Conservation (phyloP, 2,329 filamentous ascomycete species). For the Curvularia sp. region DNA sequence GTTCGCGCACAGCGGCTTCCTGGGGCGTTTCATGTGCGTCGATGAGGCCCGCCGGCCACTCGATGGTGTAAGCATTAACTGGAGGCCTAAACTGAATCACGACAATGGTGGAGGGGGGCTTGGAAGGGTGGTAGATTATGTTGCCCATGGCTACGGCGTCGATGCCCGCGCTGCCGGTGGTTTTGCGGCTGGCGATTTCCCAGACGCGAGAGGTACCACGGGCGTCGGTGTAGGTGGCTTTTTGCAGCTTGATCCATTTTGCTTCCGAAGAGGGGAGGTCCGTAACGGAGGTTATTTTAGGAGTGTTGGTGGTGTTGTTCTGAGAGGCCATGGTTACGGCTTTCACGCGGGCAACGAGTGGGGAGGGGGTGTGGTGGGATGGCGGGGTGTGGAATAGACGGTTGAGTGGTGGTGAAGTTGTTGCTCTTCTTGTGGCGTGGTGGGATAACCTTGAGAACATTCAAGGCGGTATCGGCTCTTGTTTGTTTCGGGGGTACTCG, state of each 20-base stretch:
- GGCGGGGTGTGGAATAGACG: neutral
- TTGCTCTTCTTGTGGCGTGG: neutral
- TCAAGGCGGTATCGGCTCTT: slow-evolving; percentile 5
- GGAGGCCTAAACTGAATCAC: slow-evolving; percentile 65
- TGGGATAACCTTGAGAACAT: slow-evolving; percentile 6
- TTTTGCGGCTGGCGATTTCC: slow-evolving; percentile 74
- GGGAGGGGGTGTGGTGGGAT: neutral
- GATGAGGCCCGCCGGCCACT: slow-evolving; percentile 58
- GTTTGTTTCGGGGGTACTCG: neutral
- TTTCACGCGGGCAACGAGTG: slow-evolving; percentile 17
- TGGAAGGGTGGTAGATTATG: slow-evolving; percentile 58
- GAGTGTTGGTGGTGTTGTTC: slow-evolving; percentile 6
- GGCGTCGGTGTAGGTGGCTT: slow-evolving; percentile 65
- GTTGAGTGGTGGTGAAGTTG: neutral
- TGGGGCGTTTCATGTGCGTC: slow-evolving; percentile 64
- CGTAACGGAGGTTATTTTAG: slow-evolving; percentile 30
- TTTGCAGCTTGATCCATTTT: slow-evolving; percentile 46
- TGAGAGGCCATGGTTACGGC: slow-evolving; percentile 17
- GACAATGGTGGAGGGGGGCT: slow-evolving; percentile 41
- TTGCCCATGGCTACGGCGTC: slow-evolving; percentile 77
- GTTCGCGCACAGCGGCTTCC: slow-evolving; percentile 63
- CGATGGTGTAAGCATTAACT: slow-evolving; percentile 63
- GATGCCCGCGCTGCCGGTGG: slow-evolving; percentile 58
- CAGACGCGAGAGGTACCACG: slow-evolving; percentile 65
- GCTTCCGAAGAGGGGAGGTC: slow-evolving; percentile 34